These are phyloP conservation scores for Backusella westeae DNA, from an alignment of 192 early-diverging fungal genomes.

Conservation along the genomic window DNA sequence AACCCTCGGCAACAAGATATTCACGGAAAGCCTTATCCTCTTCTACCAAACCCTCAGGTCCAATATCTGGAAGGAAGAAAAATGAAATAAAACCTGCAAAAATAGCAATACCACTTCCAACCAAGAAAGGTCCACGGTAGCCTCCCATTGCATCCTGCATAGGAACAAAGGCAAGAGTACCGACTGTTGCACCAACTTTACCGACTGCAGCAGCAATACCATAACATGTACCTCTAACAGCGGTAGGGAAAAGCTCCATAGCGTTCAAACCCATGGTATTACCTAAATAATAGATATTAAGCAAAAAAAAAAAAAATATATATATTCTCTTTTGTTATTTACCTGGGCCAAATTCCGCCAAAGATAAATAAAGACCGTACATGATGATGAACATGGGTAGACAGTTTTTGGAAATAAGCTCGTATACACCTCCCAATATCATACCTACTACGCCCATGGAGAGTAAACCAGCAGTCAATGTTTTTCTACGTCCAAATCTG, in stretches of 20 bases:
- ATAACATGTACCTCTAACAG: slow-evolving; percentile 46
- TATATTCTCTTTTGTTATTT: too few relatives aligned
- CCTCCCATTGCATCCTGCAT: slow-evolving; percentile 30
- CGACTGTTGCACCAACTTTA: slow-evolving; percentile 37
- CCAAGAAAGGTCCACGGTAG: slow-evolving; percentile 26
- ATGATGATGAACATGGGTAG: slow-evolving; percentile 46
- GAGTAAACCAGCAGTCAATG: slow-evolving; percentile 55
- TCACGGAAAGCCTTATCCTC: slow-evolving; percentile 24
- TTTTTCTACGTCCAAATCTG: slow-evolving; percentile 51
- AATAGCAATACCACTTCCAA: slow-evolving; percentile 34
- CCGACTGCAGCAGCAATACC: slow-evolving; percentile 44
- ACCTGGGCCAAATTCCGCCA: slow-evolving; percentile 46
- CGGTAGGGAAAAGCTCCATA: slow-evolving; percentile 41
- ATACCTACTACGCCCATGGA: slow-evolving; percentile 46
- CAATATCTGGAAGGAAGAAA: slow-evolving; percentile 25
- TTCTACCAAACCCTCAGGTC: slow-evolving; percentile 18
- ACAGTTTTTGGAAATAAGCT: slow-evolving; percentile 37
- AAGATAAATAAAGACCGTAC: slow-evolving; percentile 44
- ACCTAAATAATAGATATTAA: too few relatives aligned
- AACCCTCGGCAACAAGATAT: slow-evolving; percentile 29
- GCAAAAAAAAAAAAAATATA: too few relatives aligned
- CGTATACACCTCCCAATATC: slow-evolving; percentile 47
- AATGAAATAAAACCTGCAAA: slow-evolving; percentile 20
- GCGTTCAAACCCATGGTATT: slow-evolving; percentile 35
- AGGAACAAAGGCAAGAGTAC: slow-evolving; percentile 30